A percentile compares a stretch with the other conserved stretches of the same genome.
Conservation (phyloP, 1,284 basidiomycete species). For the Cryptococcus sp. region DNA sequence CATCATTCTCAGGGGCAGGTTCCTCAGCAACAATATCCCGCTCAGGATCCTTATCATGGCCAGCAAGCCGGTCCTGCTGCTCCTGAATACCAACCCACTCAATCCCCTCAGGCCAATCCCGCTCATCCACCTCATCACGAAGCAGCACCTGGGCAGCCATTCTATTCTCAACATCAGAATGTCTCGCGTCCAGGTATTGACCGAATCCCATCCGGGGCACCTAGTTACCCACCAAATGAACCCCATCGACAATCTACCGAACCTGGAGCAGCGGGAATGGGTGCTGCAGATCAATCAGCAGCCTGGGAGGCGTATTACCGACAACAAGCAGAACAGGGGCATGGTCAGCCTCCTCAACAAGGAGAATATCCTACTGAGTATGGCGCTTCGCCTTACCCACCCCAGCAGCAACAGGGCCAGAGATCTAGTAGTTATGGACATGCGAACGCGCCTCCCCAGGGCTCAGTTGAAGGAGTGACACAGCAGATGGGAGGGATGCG, state of each 20-base stretch:
- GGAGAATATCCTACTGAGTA: constrained; percentile 7
- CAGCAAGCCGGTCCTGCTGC: constrained; percentile 10
- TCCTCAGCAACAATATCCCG: constrained; percentile 13
- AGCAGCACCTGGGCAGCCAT: background rate
- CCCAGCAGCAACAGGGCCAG: background rate
- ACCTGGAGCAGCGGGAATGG: constrained; percentile 35
- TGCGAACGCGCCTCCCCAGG: constrained; percentile 3
- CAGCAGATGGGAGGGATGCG: constrained; percentile 34
- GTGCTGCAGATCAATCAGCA: constrained; percentile 31
- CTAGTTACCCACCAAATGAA: constrained; percentile 18
- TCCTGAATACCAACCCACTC: constrained; percentile 24
- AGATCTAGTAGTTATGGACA: constrained; percentile 1
- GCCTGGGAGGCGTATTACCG: constrained; percentile 48
- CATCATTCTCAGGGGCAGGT: constrained; percentile 15
- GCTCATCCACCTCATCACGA: background rate
- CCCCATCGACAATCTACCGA: constrained; percentile 25
- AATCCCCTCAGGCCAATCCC: constrained; percentile 2
- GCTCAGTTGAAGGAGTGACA: constrained; percentile 25
- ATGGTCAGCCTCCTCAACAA: constrained; percentile 2
- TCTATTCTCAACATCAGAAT: background rate
- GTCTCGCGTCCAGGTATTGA: constrained; percentile 1
- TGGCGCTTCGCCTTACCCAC: constrained; percentile 27
- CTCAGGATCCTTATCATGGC: constrained; percentile 10
- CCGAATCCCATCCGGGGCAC: constrained; percentile 13
- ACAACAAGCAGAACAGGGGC: constrained; percentile 24